Evolutionary conservation across 495 filamentous ascomycete species (phyloP).

Genomic region (Lasiosphaeria miniovina): DNA sequence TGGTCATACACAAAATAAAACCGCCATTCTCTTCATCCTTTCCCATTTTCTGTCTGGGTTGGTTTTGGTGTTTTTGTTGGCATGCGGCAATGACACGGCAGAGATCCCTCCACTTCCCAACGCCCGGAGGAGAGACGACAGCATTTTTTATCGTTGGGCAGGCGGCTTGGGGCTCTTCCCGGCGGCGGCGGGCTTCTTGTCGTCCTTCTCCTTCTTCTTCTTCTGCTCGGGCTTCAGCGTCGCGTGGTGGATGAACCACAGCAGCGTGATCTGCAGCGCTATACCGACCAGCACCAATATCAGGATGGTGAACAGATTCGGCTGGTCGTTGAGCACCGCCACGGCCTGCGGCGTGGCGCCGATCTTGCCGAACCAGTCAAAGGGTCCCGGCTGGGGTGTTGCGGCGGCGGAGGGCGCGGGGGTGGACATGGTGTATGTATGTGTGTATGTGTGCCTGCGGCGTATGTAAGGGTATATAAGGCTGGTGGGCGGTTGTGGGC

Average conservation of each 20-base stretch:
- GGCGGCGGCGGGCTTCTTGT: slow-evolving; percentile 8
- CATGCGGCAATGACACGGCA: too few relatives aligned
- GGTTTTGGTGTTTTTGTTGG: too few relatives aligned
- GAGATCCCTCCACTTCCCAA: not conserved
- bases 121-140: not conserved
- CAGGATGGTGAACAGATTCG: slow-evolving; percentile 49
- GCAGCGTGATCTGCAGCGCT: slow-evolving; percentile 38
- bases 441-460: not conserved
- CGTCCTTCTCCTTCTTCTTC: slow-evolving; percentile 40
- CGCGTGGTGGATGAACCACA: slow-evolving; percentile 52
- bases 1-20: too few relatives aligned
- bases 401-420: not conserved
- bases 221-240: slow-evolving; percentile 52
- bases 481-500: not conserved
- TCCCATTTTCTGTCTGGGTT: too few relatives aligned
- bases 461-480: not conserved
- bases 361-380: slow-evolving; percentile 47
- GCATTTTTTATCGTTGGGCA: not conserved
- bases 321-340: slow-evolving; percentile 52
- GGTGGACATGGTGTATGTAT: not conserved
- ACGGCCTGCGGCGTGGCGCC: slow-evolving; percentile 49
- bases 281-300: slow-evolving; percentile 44
- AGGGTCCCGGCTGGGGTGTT: slow-evolving; percentile 38
- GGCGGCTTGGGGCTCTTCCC: not conserved
- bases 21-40: too few relatives aligned